Conservation (phyloP, 495 filamentous ascomycete species). For the Lasiosphaeria miniovina region DNA sequence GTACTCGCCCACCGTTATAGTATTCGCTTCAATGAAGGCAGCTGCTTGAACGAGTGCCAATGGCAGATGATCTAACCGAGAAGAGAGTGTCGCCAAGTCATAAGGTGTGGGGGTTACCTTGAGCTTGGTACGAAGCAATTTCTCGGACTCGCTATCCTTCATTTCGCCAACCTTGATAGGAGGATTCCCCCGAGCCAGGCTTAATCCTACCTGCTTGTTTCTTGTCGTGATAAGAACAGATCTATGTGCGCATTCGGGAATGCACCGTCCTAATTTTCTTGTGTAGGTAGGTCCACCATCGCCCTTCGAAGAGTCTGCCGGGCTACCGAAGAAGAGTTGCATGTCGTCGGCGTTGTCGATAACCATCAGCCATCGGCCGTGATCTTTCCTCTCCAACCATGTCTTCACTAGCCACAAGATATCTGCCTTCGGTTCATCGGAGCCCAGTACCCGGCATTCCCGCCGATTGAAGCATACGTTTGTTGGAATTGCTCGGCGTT, state of each 20-base stretch:
- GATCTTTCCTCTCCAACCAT: slow-evolving; percentile 40
- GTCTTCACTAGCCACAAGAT: slow-evolving; percentile 32
- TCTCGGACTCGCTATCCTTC: slow-evolving; percentile 23
- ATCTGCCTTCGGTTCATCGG: slow-evolving; percentile 35
- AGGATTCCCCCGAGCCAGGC: slow-evolving; percentile 14
- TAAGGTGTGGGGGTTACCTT: slow-evolving; percentile 11
- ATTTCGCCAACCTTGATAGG: slow-evolving; percentile 32
- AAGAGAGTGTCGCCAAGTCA: slow-evolving; percentile 23
- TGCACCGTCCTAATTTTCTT: slow-evolving; percentile 23
- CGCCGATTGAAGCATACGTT: slow-evolving; percentile 39
- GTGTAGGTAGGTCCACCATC: background rate
- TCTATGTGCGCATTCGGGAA: slow-evolving; percentile 38
- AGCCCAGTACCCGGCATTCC: slow-evolving; percentile 33
- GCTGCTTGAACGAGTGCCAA: slow-evolving; percentile 33
- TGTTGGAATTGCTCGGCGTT: background rate
- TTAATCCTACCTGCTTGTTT: slow-evolving; percentile 30
- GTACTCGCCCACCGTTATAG: slow-evolving; percentile 30
- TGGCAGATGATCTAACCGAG: slow-evolving; percentile 44
- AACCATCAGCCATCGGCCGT: slow-evolving; percentile 38
- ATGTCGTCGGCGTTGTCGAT: slow-evolving; percentile 40
- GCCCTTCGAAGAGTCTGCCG: background rate
- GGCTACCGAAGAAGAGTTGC: slow-evolving; percentile 24
- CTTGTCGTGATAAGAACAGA: slow-evolving; percentile 42
- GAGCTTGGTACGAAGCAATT: slow-evolving; percentile 20
- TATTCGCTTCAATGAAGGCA: slow-evolving; percentile 37